phyloP scores from a whole-genome alignment of 352 stramenopile genomes.

The Phytopythium montanum region DNA sequence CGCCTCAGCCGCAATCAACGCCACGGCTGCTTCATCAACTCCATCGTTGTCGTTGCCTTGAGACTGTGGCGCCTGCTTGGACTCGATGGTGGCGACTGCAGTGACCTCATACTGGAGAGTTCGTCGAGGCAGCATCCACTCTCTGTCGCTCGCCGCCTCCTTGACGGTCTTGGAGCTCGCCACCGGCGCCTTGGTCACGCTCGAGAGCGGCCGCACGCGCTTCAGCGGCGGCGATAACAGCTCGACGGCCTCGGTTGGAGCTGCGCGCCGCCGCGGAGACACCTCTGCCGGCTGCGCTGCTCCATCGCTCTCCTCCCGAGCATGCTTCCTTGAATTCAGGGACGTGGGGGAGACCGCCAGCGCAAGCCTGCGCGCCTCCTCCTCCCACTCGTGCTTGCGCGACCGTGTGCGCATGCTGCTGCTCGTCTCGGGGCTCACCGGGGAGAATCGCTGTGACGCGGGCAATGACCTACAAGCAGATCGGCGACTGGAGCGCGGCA shows the following conservation, averaged over 20 bases:
- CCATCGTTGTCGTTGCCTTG: neutral
- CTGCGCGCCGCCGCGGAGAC: neutral
- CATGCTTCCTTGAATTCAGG: neutral
- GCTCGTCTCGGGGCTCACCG: neutral
- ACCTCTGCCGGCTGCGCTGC: neutral
- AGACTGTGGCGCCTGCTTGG: neutral
- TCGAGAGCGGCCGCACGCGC: neutral
- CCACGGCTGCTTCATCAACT: neutral
- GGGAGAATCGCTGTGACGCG: neutral
- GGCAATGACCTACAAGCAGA: neutral
- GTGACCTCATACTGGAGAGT: slow-evolving; percentile 5
- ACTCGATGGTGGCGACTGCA: neutral
- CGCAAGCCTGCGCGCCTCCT: neutral
- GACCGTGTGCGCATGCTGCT: slow-evolving; percentile 13
- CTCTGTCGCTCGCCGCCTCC: no score
- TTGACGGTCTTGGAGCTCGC: neutral
- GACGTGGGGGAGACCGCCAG: neutral
- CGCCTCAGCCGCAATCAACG: neutral
- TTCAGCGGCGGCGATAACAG: neutral
- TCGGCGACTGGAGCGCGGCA: neutral
- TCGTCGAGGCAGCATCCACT: neutral
- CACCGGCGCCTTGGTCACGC: neutral
- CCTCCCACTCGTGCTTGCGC: slow-evolving; percentile 4
- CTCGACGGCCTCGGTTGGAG: neutral
- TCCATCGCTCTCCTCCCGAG: neutral